Evolutionary conservation across 345 rosid species (phyloP).

Genomic region (Cochlearia excelsa): DNA sequence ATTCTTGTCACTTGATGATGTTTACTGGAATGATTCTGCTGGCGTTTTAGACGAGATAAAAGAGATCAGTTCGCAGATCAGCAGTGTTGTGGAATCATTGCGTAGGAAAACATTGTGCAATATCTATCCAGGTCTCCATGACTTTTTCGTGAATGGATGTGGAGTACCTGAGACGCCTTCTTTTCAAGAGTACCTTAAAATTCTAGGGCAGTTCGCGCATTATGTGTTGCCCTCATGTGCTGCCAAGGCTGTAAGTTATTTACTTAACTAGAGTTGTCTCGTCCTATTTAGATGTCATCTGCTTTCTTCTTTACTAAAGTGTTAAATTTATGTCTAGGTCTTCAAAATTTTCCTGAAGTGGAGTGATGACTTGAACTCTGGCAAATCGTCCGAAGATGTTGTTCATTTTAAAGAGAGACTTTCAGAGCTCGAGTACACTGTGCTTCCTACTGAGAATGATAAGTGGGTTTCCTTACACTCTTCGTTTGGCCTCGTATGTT

Average conservation of each 20-base stretch:
- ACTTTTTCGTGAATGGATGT: constrained; percentile 75
- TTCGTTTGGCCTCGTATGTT: constrained; percentile 74
- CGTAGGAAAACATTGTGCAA: constrained; percentile 52
- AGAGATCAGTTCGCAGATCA: constrained; percentile 37
- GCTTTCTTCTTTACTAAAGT: constrained; percentile 22
- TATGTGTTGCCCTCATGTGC: constrained; percentile 65
- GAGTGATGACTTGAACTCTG: constrained; percentile 67
- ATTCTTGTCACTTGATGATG: constrained; percentile 62
- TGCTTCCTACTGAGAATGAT: constrained; percentile 68
- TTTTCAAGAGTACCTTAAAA: constrained; percentile 52
- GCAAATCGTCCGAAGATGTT: constrained; percentile 56
- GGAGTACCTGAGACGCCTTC: constrained; percentile 72
- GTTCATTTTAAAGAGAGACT: constrained; percentile 57
- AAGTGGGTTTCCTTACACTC: constrained; percentile 88
- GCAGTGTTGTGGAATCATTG: constrained; percentile 40
- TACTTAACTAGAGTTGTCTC: constrained; percentile 1
- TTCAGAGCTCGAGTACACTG: constrained; percentile 50
- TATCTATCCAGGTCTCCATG: constrained; percentile 79
- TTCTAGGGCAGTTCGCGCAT: constrained; percentile 59
- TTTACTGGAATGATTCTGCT: constrained; percentile 80
- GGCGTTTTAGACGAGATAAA: constrained; percentile 55
- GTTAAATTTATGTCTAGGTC: constrained; percentile 51
- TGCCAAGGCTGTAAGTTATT: constrained; percentile 64
- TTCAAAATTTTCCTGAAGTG: constrained; percentile 72
- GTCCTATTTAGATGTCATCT: constrained; percentile 8